Conservation (phyloP, 2,329 filamentous ascomycete species). For the Fusarium brachygibbosum region DNA sequence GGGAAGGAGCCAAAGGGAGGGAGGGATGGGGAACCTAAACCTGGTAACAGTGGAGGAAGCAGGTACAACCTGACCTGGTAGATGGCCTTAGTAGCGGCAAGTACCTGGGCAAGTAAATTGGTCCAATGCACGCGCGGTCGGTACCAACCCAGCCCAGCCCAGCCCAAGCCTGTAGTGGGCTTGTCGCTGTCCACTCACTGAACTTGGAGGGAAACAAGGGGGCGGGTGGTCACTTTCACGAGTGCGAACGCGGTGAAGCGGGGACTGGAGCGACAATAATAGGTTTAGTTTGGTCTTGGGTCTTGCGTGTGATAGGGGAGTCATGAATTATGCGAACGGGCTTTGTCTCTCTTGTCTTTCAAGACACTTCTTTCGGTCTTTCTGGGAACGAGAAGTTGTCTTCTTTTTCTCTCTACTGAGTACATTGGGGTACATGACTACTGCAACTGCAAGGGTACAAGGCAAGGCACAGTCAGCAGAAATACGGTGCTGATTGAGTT, state of each 20-base stretch:
- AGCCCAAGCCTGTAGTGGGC: constrained; percentile 2
- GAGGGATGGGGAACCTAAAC: constrained; percentile 34
- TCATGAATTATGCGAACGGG: constrained; percentile 12
- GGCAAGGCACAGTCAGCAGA: not conserved
- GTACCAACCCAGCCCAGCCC: constrained; percentile 2
- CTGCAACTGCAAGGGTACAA: not conserved
- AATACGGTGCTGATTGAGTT: not conserved
- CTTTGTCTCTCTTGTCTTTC: constrained; percentile 5
- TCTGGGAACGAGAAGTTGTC: not conserved
- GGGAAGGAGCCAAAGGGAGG: constrained; percentile 31
- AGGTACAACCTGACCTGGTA: constrained; percentile 32
- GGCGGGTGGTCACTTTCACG: constrained; percentile 20
- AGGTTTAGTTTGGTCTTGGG: constrained; percentile 42
- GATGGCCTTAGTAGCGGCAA: constrained; percentile 18
- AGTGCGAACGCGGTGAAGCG: constrained; percentile 38
- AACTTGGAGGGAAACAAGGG: constrained; percentile 24
- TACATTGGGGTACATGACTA: not conserved
- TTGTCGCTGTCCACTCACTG: constrained; percentile 5
- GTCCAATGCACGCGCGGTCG: constrained; percentile 29
- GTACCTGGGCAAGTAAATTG: constrained; percentile 30
- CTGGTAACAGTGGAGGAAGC: constrained; percentile 29
- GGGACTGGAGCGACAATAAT: constrained; percentile 34
- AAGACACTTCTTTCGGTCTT: constrained; percentile 4
- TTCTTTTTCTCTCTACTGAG: constrained; percentile 2
- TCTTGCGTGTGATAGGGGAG: constrained; percentile 39